phyloP scores from a whole-genome alignment of 2,329 filamentous ascomycete species.

The Microdochium paspali region DNA sequence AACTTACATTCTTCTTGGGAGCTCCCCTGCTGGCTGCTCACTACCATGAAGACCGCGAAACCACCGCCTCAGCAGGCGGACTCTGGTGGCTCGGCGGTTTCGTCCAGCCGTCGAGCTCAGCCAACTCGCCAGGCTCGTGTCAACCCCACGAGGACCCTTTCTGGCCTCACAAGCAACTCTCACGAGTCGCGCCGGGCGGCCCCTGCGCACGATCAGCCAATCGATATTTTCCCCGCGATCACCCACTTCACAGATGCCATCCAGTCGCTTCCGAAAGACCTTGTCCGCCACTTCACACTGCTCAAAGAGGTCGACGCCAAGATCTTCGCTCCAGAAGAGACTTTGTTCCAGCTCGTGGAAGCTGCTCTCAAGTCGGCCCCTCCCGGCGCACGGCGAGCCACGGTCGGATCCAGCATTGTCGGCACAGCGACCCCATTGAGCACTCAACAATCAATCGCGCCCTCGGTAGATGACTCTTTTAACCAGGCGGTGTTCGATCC shows the following conservation, averaged over 20 bases:
- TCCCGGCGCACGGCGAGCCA: constrained; percentile 32
- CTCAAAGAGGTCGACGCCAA: constrained; percentile 98
- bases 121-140: constrained; percentile 56
- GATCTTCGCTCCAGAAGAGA: constrained; percentile 78
- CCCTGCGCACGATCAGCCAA: constrained; percentile 43
- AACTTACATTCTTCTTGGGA: not conserved
- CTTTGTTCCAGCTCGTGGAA: constrained; percentile 66
- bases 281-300: constrained; percentile 89
- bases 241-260: constrained; percentile 84
- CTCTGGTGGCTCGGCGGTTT: constrained; percentile 22
- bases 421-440: constrained; percentile 37
- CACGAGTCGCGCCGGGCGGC: constrained; percentile 36
- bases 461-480: constrained; percentile 32
- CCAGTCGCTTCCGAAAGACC: constrained; percentile 84
- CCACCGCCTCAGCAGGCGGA: constrained; percentile 26
- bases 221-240: constrained; percentile 58
- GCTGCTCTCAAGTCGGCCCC: constrained; percentile 45
- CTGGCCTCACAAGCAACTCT: constrained; percentile 32
- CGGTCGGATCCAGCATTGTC: constrained; percentile 29
- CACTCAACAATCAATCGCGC: constrained; percentile 31
- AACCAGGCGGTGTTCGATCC: constrained; percentile 38
- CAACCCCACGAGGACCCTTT: constrained; percentile 49
- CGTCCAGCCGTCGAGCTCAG: constrained; percentile 50
- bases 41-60: constrained; percentile 47
- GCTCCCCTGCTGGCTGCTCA: constrained; percentile 2